These are phyloP conservation scores for Xanthoconium purpureum DNA, from an alignment of 768 basidiomycete genomes.

Conservation along the genomic window DNA sequence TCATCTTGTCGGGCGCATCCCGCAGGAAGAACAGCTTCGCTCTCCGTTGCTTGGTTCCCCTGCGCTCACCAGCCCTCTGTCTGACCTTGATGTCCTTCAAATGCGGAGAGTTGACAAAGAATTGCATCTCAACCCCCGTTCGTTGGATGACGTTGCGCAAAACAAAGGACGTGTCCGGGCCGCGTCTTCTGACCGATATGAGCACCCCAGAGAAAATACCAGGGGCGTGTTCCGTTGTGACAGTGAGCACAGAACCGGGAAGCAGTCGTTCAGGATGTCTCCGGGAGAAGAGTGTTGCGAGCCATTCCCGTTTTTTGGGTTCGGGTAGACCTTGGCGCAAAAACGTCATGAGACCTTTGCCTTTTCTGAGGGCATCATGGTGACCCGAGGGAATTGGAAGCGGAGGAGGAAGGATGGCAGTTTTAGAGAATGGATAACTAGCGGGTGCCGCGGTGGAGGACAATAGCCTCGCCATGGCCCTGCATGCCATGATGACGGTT, in stretches of 20 bases:
- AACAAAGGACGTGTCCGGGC: slow-evolving; percentile 83
- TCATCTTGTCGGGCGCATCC: slow-evolving; percentile 84
- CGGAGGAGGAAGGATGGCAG: slow-evolving; percentile 51
- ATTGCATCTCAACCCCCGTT: slow-evolving; percentile 91
- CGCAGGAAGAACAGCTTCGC: slow-evolving; percentile 84
- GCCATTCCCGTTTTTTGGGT: slow-evolving; percentile 66
- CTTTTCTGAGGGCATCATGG: slow-evolving; percentile 48
- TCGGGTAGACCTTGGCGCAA: slow-evolving; percentile 62
- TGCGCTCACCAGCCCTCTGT: slow-evolving; percentile 48
- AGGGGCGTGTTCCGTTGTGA: slow-evolving; percentile 73
- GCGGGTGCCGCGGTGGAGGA: slow-evolving; percentile 19
- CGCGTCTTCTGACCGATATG: slow-evolving; percentile 76
- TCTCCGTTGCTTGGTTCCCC: slow-evolving; percentile 57
- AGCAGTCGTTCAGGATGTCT: slow-evolving; percentile 63
- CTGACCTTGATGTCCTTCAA: slow-evolving; percentile 85
- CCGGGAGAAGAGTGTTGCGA: slow-evolving; percentile 68
- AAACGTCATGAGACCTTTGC: slow-evolving; percentile 79
- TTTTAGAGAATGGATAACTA: slow-evolving; percentile 71
- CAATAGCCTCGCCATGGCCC: slow-evolving; percentile 19
- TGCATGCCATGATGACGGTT: slow-evolving; percentile 10
- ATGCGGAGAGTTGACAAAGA: slow-evolving; percentile 82
- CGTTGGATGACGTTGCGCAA: slow-evolving; percentile 88
- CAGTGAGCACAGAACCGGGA: slow-evolving; percentile 85
- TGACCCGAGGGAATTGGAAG: slow-evolving; percentile 38
- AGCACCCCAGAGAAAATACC: slow-evolving; percentile 87